Evolutionary conservation across 1,284 basidiomycete species (phyloP).

Genomic region (Puccinia brachypodii): DNA sequence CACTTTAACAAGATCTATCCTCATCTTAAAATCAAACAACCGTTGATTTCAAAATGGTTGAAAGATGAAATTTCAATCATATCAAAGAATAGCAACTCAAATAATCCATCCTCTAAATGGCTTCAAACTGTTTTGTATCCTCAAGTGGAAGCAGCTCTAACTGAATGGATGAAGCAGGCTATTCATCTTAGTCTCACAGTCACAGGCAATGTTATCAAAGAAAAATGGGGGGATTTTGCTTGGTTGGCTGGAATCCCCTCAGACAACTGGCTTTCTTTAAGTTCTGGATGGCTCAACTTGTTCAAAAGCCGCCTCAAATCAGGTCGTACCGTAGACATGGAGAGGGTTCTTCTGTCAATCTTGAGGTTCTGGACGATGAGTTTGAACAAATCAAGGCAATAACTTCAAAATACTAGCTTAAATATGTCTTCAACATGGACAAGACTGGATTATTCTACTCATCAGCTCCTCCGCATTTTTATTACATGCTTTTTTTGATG

Average conservation of each 20-base stretch:
- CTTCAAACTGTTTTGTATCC: not conserved
- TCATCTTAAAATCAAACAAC: conserved; percentile 10
- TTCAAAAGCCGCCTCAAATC: not conserved
- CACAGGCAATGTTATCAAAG: not conserved
- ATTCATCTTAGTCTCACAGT: not conserved
- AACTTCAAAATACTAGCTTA: not conserved
- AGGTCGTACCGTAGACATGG: not conserved
- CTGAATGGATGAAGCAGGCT: not conserved
- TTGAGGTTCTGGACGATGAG: not conserved
- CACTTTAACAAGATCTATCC: conserved; percentile 1
- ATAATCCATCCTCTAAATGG: not conserved
- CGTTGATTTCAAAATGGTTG: conserved; percentile 17
- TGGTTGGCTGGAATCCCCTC: not conserved
- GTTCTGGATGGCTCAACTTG: not conserved
- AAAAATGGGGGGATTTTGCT: conserved; percentile 24
- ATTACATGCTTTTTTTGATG: not conserved
- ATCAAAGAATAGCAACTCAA: not conserved
- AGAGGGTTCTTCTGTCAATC: not conserved
- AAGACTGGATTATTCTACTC: conserved; percentile 1
- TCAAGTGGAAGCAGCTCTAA: not conserved
- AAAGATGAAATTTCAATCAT: conserved; percentile 7
- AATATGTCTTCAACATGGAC: conserved; percentile 20
- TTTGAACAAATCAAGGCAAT: not conserved
- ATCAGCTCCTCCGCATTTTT: not conserved
- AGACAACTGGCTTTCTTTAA: not conserved